A percentile compares a stretch with the other conserved stretches of the same genome.
These are phyloP conservation scores for Colletotrichum lindemuthianum DNA, from an alignment of 2,329 filamentous ascomycete species.

Conservation along the genomic window DNA sequence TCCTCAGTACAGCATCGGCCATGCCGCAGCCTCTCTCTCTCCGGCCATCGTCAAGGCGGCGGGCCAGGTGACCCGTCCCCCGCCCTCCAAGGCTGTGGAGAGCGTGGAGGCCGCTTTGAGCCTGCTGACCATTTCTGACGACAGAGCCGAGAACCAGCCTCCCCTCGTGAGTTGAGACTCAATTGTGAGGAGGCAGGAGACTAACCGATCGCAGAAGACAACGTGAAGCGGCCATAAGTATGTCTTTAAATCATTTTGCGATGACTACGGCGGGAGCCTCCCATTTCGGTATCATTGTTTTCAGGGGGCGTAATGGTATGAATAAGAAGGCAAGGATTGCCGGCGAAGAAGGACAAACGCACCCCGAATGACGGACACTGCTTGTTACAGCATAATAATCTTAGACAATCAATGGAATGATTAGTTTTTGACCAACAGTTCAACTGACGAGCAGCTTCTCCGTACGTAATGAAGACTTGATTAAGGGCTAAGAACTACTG, in stretches of 20 bases:
- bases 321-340: too few relatives aligned
- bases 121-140: conserved; percentile 42
- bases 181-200: not conserved
- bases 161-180: conserved; percentile 37
- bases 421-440: too few relatives aligned
- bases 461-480: too few relatives aligned
- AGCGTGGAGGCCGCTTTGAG: conserved; percentile 31
- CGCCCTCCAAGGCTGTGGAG: conserved; percentile 42
- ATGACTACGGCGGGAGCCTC: conserved; percentile 2
- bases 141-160: conserved; percentile 57
- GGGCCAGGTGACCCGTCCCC: conserved; percentile 43
- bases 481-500: too few relatives aligned
- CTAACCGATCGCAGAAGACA: not conserved
- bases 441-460: too few relatives aligned
- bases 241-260: conserved; percentile 15
- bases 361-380: too few relatives aligned
- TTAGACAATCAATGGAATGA: too few relatives aligned
- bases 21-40: conserved; percentile 61
- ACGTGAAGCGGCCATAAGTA: not conserved
- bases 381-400: too few relatives aligned
- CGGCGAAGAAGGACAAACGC: too few relatives aligned
- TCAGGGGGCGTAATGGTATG: not conserved
- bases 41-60: conserved; percentile 55
- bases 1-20: conserved; percentile 59
- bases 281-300: conserved; percentile 10